Base-by-base conservation (phyloP, 192 early-diverging fungal species). In the Piromyces finnis region DNA sequence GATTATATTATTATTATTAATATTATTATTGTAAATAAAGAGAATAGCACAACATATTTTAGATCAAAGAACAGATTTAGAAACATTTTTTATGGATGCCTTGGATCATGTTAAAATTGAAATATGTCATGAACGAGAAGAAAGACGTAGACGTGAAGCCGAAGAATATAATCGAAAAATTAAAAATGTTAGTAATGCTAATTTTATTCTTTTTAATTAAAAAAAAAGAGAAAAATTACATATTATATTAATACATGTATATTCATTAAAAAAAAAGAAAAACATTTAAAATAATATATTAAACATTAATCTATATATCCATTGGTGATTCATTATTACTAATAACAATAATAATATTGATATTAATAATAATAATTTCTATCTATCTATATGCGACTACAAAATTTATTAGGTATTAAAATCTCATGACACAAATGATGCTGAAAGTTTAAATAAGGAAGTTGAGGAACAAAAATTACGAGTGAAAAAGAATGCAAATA, bases 51-150 rank as follows among this genome's bases (percentile, higher is more conserved):
- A 91, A 81, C 89, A 91, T 78, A 84, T 91, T 77, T 82, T 90
- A 9, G 87, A 91, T 78, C 90, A 91, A 83, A 83, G 90, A 32
- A 87, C 89, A 9, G 90, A 90, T 77, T 78, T 91, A 37, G 89
- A 91, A 80, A 79, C 79, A 37, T 91, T 91, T 83, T 91, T 91
- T 81, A 86, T 91, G 88, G 90, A 91, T 68, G 81, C 90, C 28
- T 81, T 91, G 26, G 90, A 91, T 39, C 81, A 82, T 51, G 88
- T 91, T 14, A 83, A 85, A 16, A 77, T 77, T 29, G 84, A 89
- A 79, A 84, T 89, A 29, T 27, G 28, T 30, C 59, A 81, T 18
- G 84, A 88, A 29, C 79, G 80, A 18, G 81, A 87, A 27, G 36
- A 32, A 77, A 82, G 80, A 36, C 80, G 82, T 68, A 86, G 82